Conservation (phyloP, 1,284 basidiomycete species). For the Leccinum griseonigrum region DNA sequence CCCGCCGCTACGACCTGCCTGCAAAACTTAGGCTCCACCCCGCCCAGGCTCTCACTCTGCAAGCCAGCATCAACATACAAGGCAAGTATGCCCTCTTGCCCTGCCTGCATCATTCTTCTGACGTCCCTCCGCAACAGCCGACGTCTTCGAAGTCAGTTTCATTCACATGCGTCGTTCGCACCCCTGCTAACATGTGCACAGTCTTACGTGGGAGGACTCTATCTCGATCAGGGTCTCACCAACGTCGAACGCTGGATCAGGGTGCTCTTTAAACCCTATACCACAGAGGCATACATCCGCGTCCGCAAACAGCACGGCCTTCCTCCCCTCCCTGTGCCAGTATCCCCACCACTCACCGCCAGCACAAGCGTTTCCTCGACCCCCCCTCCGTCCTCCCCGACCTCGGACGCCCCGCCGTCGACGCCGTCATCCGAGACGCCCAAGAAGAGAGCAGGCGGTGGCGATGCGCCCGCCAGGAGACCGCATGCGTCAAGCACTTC, state of each 20-base stretch:
- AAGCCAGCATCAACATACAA: slow-evolving; percentile 65
- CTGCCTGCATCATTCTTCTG: slow-evolving; percentile 1
- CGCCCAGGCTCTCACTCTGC: slow-evolving; percentile 66
- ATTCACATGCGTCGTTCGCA: not conserved
- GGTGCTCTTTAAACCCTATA: slow-evolving; percentile 60
- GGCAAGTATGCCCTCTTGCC: slow-evolving; percentile 39
- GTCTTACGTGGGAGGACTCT: slow-evolving; percentile 75
- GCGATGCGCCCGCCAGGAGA: not conserved
- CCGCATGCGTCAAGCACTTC: slow-evolving; percentile 16
- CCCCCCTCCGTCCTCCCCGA: slow-evolving; percentile 3
- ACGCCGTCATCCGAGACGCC: not conserved
- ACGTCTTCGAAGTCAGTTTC: slow-evolving; percentile 65
- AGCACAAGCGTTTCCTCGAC: slow-evolving; percentile 24
- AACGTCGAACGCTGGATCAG: slow-evolving; percentile 56
- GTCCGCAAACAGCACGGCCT: slow-evolving; percentile 65
- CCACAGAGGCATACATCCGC: slow-evolving; percentile 54
- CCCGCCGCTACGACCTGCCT: slow-evolving; percentile 60
- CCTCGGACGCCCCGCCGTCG: not conserved
- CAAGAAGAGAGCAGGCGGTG: not conserved
- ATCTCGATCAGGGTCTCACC: slow-evolving; percentile 61
- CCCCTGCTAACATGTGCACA: slow-evolving; percentile 27
- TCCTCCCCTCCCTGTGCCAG: slow-evolving; percentile 29
- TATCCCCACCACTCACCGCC: slow-evolving; percentile 16
- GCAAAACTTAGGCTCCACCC: slow-evolving; percentile 59
- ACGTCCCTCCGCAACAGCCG: slow-evolving; percentile 43